These are phyloP conservation scores for Clitocybe nebularis DNA, from an alignment of 1,284 basidiomycete genomes.

Conservation along the genomic window DNA sequence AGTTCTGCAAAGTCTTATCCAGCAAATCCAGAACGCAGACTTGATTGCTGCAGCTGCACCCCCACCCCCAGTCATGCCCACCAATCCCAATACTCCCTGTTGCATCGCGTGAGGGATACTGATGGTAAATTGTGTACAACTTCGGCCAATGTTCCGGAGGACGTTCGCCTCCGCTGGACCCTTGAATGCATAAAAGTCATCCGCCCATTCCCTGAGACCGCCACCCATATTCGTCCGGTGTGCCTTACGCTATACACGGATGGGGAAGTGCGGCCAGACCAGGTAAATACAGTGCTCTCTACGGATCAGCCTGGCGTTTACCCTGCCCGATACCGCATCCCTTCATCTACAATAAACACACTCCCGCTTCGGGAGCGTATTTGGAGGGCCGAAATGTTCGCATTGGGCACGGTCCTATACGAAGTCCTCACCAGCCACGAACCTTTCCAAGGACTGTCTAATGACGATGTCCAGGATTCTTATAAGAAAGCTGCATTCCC, in stretches of 20 bases:
- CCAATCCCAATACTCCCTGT: not conserved
- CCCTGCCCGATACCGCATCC: slow-evolving; percentile 1
- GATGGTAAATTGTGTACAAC: too few species aligned
- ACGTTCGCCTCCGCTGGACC: not conserved
- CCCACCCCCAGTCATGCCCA: not conserved
- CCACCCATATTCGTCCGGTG: not conserved
- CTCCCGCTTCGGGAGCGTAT: not conserved
- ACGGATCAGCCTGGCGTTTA: too few species aligned
- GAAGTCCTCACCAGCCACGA: not conserved
- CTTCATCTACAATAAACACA: not conserved
- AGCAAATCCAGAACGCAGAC: not conserved
- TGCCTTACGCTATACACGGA: not conserved
- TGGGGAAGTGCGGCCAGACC: not conserved
- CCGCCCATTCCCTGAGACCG: not conserved
- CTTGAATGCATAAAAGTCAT: not conserved
- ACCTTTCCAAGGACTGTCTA: not conserved
- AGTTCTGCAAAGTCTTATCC: not conserved
- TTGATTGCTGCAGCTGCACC: not conserved
- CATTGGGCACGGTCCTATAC: not conserved
- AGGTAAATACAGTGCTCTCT: not conserved
- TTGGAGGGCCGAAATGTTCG: not conserved
- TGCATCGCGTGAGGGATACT: not conserved
- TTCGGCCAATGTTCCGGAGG: too few species aligned
- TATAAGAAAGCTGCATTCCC: not conserved
- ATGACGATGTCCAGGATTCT: not conserved